phyloP scores from a whole-genome alignment of 75 land plant genomes.

The Pinus taeda region DNA sequence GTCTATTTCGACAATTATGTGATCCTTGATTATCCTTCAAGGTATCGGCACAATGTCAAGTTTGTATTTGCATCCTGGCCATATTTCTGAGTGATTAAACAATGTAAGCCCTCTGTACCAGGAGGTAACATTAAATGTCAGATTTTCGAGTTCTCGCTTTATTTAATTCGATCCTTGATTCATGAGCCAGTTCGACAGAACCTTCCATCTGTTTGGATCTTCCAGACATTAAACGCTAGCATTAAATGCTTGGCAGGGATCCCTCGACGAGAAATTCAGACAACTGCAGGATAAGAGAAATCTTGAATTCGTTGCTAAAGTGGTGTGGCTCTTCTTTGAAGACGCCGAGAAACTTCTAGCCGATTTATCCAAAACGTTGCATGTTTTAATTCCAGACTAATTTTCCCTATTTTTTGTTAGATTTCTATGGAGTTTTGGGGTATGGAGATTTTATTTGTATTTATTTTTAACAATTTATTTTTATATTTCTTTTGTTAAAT shows the following conservation, averaged over 20 bases:
- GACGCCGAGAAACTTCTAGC: slow-evolving; percentile 69
- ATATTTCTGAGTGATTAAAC: no score
- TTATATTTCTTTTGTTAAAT: neutral
- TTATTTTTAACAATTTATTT: neutral
- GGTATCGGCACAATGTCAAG: no score
- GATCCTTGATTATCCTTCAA: no score
- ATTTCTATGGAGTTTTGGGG: neutral
- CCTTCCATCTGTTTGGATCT: no score
- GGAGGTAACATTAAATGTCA: slow-evolving; percentile 10
- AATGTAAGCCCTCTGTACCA: slow-evolving; percentile 16
- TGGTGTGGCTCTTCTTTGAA: slow-evolving; percentile 63
- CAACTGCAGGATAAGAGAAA: slow-evolving; percentile 77
- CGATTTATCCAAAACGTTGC: slow-evolving; percentile 48
- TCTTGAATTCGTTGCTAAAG: slow-evolving; percentile 71
- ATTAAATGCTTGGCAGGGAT: slow-evolving; percentile 34
- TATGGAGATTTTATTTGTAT: neutral
- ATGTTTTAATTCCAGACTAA: slow-evolving; percentile 5
- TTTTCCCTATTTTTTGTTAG: no score
- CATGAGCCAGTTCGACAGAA: neutral
- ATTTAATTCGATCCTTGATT: neutral
- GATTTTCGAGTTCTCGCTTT: neutral
- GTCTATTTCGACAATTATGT: no score
- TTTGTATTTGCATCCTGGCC: no score
- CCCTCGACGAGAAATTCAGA: no score
- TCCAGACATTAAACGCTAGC: neutral